Percentiles rank a stretch among this genome's conserved stretches.
Evolutionary conservation across 352 stramenopile species (phyloP).

Genomic region (Thraustochytrium striatum): DNA sequence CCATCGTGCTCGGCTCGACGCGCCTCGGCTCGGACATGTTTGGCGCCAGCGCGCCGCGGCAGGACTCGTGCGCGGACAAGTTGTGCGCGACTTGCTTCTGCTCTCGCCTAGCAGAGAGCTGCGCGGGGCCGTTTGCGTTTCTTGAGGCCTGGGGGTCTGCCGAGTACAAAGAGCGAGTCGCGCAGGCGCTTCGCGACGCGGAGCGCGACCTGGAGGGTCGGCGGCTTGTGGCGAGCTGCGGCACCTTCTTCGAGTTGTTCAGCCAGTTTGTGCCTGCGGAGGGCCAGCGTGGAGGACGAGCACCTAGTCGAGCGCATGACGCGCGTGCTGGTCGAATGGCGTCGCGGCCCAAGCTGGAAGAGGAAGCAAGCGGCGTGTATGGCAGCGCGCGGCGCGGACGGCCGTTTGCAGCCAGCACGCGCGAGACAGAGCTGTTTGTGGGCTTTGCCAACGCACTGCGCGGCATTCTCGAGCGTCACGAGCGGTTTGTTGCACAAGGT

Average conservation of each 20-base stretch:
- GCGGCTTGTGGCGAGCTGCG: not conserved
- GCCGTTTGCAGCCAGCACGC: not conserved
- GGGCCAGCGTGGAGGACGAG: not conserved
- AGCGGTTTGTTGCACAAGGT: not conserved
- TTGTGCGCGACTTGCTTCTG: constrained; percentile 28
- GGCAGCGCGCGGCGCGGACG: not conserved
- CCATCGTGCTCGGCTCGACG: not conserved
- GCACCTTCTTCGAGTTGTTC: constrained; percentile 31
- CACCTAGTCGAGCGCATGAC: constrained; percentile 26
- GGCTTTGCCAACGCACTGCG: constrained; percentile 12
- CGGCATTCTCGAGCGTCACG: constrained; percentile 19
- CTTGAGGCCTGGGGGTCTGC: not conserved
- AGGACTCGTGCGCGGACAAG: not conserved
- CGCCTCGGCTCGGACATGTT: not conserved
- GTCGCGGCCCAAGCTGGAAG: not conserved
- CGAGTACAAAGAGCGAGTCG: not conserved
- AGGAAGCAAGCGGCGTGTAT: not conserved
- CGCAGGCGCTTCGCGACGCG: not conserved
- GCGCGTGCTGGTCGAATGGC: constrained; percentile 12
- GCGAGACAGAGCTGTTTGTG: constrained; percentile 36
- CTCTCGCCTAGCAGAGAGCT: not conserved
- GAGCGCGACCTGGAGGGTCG: constrained; percentile 21
- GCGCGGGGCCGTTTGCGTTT: not conserved
- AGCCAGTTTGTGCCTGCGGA: constrained; percentile 3
- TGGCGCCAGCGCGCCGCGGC: not conserved